Base-by-base conservation (phyloP, 805 yeast species). In the Hanseniaspora guilliermondii region DNA sequence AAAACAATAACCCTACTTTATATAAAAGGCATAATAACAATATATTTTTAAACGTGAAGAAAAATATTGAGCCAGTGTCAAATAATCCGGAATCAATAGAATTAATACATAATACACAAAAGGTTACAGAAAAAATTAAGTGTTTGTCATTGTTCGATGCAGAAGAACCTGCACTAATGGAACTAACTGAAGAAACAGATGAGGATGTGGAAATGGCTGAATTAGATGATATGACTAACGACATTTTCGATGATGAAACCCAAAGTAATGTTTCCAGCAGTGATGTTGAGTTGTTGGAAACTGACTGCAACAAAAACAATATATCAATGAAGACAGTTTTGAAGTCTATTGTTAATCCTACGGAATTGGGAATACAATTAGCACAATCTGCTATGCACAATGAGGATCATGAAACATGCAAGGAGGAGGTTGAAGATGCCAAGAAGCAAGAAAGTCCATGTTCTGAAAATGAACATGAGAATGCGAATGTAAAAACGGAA, bases 291-390 rank as follows among this genome's bases (percentile, higher is more conserved):
- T 9, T 40, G 21, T 24, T 40, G 11, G 53, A 49, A 11, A 35
- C 37, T 4, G 53, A 49, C 17, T 40, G 5, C 4, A 41, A 41
- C 17, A 49, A 32, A 6, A 39, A 22, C 35, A 33, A 49, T 16
- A 24, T 49, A 12, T 24, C 53, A n/a, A 35, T 40, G 32, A 42
- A 35, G 24, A 49, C 42, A 16, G 40, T 49, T 6, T 30, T 49
- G 11, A 39, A 49, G 17, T 39, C 53, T 2, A 49, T 49, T 39
- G 37, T 40, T 11, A 49, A 49, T n/a, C 53, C 53, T 49, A 49
- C 53, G 53, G 53, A 49, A 49, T 49, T 49, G 16, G 53, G 53
- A 12, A 33, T 49, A 19, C 53, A 49, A 21, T 24, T 49, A 40
- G 53, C 53, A 22, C 42, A 49, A 41, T 17, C 32, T 16, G 42